phyloP scores from a whole-genome alignment of 768 basidiomycete genomes.

The Trametes villosa region DNA sequence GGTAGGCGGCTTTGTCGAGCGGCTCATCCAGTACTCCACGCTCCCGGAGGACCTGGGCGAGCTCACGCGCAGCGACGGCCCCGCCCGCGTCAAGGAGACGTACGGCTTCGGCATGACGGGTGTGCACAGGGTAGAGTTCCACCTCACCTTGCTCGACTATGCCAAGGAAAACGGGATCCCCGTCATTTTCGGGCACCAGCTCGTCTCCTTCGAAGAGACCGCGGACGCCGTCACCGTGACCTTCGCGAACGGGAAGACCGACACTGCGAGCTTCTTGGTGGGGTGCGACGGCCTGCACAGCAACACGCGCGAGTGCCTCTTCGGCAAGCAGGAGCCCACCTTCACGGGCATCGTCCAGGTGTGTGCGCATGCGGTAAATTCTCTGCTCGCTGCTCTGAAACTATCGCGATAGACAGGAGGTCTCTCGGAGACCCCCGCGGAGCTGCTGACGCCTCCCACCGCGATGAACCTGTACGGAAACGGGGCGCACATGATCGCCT shows the following conservation, averaged over 20 bases:
- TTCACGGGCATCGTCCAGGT: constrained; percentile 48
- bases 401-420: constrained; percentile 39
- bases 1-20: constrained; percentile 5
- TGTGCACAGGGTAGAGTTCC: constrained; percentile 37
- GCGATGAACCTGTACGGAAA: constrained; percentile 43
- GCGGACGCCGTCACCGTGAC: constrained; percentile 36
- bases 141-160: constrained; percentile 34
- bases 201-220: constrained; percentile 38
- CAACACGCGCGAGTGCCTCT: constrained; percentile 41
- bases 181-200: constrained; percentile 40
- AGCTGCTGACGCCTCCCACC: constrained; percentile 21
- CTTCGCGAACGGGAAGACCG: constrained; percentile 42
- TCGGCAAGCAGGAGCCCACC: constrained; percentile 40
- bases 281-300: constrained; percentile 53
- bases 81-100: constrained; percentile 23
- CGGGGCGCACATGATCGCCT: constrained; percentile 42
- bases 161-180: constrained; percentile 38
- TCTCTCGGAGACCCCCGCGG: constrained; percentile 33
- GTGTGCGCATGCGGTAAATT: background rate
- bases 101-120: constrained; percentile 37
- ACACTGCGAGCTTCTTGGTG: constrained; percentile 44
- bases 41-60: constrained; percentile 34
- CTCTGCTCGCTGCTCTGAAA: background rate
- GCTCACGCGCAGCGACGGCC: constrained; percentile 33
- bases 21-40: constrained; percentile 10